Base-by-base conservation (phyloP, 441 rosid species). In the Bocquillonia castaneifolia region DNA sequence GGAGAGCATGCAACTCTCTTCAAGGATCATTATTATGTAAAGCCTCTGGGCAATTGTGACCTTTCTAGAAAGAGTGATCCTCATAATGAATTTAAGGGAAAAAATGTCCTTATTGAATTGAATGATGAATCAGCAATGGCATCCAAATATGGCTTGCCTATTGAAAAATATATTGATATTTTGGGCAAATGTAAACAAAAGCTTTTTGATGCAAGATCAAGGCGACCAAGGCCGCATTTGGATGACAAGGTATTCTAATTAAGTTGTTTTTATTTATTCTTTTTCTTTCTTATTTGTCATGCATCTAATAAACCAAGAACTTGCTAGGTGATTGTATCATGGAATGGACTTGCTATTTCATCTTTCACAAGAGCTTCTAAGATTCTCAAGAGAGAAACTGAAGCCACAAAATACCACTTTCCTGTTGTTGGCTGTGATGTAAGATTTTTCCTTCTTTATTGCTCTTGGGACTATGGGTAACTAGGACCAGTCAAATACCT, bases 341-440 rank as follows among this genome's bases (percentile, higher is more conserved):
- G 98, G 98, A 93, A 93, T 55, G 97, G 97, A 71, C 93, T 93
- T 29, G 87, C 74, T 58, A 93, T 93, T 69, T 86, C 97, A 57
- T 69, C 95, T 64, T 88, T 93, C 48, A 95, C 97, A 54, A 86
- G 95, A 81, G 97, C 95, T 63, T 88, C 98, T 52, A 84, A 81
- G 80, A 83, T 93, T 72, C 93, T 93, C 40, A 77, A 64, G 74
- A 71, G 72, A 26, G 95, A 89, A 82, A 72, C 80, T 36, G 80
- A 78, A 48, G 76, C 72, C 71, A 78, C 84, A 58, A 74, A 72
- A 52, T 85, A 78, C 79, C 68, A 62, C 76, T 91, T 89, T 65
- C 97, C 99, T 51, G 82, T 87, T 68, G 84, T 76, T 54, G 89
- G 91, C 74, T 81, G 75, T 75, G 82, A 85, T 69, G 98, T 93